These are phyloP conservation scores for Suhomyces bolitotheri DNA, from an alignment of 1,139 yeast genomes.

Conservation along the genomic window DNA sequence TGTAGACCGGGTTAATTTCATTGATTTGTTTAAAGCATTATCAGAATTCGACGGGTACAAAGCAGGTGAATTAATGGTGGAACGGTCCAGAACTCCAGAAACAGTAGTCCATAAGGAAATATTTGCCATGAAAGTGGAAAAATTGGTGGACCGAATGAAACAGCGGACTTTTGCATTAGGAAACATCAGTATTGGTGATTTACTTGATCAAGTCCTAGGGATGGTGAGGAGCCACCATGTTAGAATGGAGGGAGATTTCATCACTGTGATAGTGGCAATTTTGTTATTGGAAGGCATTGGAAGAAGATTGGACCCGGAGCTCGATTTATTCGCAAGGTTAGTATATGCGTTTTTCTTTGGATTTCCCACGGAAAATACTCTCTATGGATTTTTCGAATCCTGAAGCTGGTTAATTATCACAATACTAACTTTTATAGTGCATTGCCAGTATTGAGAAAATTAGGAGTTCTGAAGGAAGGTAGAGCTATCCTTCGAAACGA, in stretches of 20 bases:
- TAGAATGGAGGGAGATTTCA: slow-evolving; percentile 95
- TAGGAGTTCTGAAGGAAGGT: slow-evolving; percentile 72
- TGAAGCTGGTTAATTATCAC: slow-evolving; percentile 2
- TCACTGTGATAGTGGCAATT: slow-evolving; percentile 90
- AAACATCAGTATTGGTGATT: slow-evolving; percentile 86
- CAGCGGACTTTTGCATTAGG: slow-evolving; percentile 91
- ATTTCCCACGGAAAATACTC: slow-evolving; percentile 47
- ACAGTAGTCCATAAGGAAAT: slow-evolving; percentile 82
- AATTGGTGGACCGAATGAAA: slow-evolving; percentile 77
- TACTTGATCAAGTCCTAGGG: slow-evolving; percentile 78
- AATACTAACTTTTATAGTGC: slow-evolving; percentile 55
- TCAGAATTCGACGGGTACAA: slow-evolving; percentile 91
- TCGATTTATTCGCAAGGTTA: slow-evolving; percentile 93
- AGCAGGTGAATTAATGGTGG: slow-evolving; percentile 95
- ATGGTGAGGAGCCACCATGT: slow-evolving; percentile 96
- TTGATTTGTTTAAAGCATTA: slow-evolving; percentile 84
- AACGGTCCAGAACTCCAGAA: slow-evolving; percentile 90
- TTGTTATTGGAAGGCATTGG: slow-evolving; percentile 92
- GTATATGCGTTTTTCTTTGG: slow-evolving; percentile 67
- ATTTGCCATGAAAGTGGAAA: slow-evolving; percentile 84
- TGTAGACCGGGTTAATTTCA: slow-evolving; percentile 75
- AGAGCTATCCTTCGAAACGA: slow-evolving; percentile 57
- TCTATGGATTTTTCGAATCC: slow-evolving; percentile 10
- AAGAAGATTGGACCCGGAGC: slow-evolving; percentile 85
- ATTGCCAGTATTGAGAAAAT: slow-evolving; percentile 81